Base-by-base conservation (phyloP, 768 basidiomycete species). In the Boletus rubroflammeus region DNA sequence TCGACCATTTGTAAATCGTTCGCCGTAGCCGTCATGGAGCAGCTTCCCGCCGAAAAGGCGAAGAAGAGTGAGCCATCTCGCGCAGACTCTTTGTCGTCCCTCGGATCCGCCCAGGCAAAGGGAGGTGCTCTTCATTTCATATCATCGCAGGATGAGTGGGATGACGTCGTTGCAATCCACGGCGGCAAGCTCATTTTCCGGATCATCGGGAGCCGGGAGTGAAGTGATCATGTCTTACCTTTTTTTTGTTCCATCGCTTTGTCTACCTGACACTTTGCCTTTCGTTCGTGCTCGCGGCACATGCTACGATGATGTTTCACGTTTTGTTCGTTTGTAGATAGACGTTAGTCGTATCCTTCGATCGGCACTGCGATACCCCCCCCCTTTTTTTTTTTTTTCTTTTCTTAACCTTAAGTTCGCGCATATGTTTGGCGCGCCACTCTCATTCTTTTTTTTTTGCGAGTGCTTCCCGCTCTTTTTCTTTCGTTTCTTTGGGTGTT, bases 81-180 rank as follows among this genome's bases (percentile, higher is more conserved):
- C 28, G 58, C 68, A 21, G 67, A 53, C 47, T 73, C 73, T 26
- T 61, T 73, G 36, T 72, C 76, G 11, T 64, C 74, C 48, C 67
- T 70, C 11, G 64, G 72, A 31, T 66, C 73, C 15, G 10, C 35
- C 10, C 41, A 7, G n/a, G 1, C 40, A 45, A 61, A 59, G 50
- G 44, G 58, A 5, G 36, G 66, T 11, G 48, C 70, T 39, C 66
- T 81, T 63, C 72, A 77, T 50, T 76, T 78, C 56, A 73, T 88
- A 41, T 68, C 75, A 9, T 77, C 76, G 13, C 79, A 85, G 55
- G 72, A 70, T n/a, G 81, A 86, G 44, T 89, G 88, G 88, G 74
- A 78, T 54, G 69, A 74, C 10, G 75, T 80, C 6, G 68, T 77
- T 29, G 63, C 75, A 10, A 66, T 72, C 28, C 69, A 76, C 51